Conservation (phyloP, 805 yeast genomes). For the Yamadazyma paraphyllophila region DNA sequence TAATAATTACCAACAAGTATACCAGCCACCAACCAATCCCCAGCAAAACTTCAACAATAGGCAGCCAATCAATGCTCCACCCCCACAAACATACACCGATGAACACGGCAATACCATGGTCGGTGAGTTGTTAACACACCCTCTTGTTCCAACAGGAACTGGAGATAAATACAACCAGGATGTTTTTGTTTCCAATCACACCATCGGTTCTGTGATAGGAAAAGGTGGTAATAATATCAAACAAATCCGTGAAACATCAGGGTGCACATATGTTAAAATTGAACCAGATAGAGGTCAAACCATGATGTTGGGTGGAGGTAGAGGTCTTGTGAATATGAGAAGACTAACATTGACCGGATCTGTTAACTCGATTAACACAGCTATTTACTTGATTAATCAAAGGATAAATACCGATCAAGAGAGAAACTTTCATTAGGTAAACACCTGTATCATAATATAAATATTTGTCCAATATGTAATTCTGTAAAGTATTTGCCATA, state of each 20-base stretch:
- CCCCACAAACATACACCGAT: conserved; percentile 38
- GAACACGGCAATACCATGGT: conserved; percentile 44
- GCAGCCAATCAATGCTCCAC: conserved; percentile 25
- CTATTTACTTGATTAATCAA: conserved; percentile 68
- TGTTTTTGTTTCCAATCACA: conserved; percentile 69
- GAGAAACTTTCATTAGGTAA: conserved; percentile 32
- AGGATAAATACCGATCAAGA: conserved; percentile 66
- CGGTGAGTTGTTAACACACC: conserved; percentile 43
- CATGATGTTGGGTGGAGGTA: conserved; percentile 43
- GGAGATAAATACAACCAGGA: conserved; percentile 64
- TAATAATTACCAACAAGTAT: conserved; percentile 5
- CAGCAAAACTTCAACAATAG: conserved; percentile 12
- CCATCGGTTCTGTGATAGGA: conserved; percentile 83
- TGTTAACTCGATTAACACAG: conserved; percentile 65
- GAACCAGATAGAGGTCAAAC: conserved; percentile 58
- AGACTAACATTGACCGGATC: conserved; percentile 68
- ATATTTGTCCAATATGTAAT: neutral
- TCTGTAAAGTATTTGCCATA: neutral
- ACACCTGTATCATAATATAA: neutral
- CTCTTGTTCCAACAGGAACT: conserved; percentile 31
- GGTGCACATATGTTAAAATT: conserved; percentile 68
- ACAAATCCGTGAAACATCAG: conserved; percentile 71
- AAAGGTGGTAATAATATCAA: conserved; percentile 81
- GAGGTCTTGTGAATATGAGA: conserved; percentile 46
- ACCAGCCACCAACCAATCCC: conserved; percentile 4